Evolutionary conservation across 768 basidiomycete genomes (phyloP).

Genomic region (Russula dissimulans): DNA sequence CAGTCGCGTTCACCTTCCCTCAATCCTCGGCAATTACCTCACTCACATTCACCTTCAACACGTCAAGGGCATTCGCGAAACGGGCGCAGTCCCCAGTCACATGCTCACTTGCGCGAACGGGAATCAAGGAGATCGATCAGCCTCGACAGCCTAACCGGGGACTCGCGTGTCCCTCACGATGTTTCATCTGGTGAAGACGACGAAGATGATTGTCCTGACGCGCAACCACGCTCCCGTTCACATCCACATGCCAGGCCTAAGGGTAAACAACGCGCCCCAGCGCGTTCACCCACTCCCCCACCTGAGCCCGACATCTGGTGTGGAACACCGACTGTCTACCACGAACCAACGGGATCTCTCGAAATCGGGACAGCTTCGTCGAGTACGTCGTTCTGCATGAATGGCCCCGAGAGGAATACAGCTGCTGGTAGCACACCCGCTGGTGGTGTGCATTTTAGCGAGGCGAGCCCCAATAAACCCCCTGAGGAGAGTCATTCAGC

Average conservation of each 20-base stretch:
- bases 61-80: not conserved
- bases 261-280: conserved; percentile 6
- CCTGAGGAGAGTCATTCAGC: not conserved
- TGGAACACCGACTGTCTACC: not conserved
- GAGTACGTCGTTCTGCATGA: not conserved
- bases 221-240: not conserved
- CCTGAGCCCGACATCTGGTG: not conserved
- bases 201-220: not conserved
- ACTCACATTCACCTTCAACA: conserved; percentile 18
- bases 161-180: not conserved
- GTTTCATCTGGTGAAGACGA: not conserved
- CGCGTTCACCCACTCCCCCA: not conserved
- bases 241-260: not conserved
- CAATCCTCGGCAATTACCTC: conserved; percentile 10
- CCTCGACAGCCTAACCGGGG: not conserved
- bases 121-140: not conserved
- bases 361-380: not conserved
- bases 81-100: not conserved
- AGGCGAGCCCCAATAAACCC: not conserved
- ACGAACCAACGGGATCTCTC: not conserved
- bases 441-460: not conserved
- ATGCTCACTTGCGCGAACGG: not conserved
- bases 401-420: not conserved
- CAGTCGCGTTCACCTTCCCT: conserved; percentile 23
- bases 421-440: not conserved